Conservation (phyloP, 768 basidiomycete species). For the Obba rivulosa region DNA sequence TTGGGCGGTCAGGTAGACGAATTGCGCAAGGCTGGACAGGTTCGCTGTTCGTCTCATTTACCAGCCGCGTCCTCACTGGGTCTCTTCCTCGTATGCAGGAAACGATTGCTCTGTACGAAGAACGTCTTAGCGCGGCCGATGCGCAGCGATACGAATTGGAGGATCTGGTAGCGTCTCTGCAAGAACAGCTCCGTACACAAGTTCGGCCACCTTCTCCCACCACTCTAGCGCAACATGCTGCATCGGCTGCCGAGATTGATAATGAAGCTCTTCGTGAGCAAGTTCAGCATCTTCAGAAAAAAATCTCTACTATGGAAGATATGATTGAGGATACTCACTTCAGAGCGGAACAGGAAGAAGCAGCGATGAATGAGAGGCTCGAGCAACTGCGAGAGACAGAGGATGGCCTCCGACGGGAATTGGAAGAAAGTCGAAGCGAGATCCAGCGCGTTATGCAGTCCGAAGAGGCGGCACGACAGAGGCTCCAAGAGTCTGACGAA, state of each 20-base stretch:
- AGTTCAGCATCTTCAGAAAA: conserved; percentile 79
- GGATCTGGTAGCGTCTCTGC: conserved; percentile 50
- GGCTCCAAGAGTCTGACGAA: conserved; percentile 84
- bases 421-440: conserved; percentile 59
- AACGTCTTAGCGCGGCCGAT: conserved; percentile 69
- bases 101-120: conserved; percentile 94
- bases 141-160: conserved; percentile 75
- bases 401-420: conserved; percentile 63
- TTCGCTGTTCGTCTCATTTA: conserved; percentile 25
- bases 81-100: conserved; percentile 45
- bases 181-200: conserved; percentile 39
- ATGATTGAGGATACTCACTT: conserved; percentile 71
- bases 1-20: conserved; percentile 74
- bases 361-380: conserved; percentile 53
- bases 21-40: conserved; percentile 84
- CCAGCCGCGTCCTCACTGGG: neutral
- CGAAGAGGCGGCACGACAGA: conserved; percentile 53
- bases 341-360: conserved; percentile 72
- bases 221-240: conserved; percentile 33
- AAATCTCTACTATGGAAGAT: conserved; percentile 74
- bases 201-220: conserved; percentile 30
- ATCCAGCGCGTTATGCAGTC: conserved; percentile 57
- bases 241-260: conserved; percentile 86
- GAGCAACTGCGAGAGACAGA: conserved; percentile 70
- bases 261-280: conserved; percentile 91